These are phyloP conservation scores for Fusarium brevicatenulatum DNA, from an alignment of 2,329 filamentous ascomycete species.

Conservation along the genomic window DNA sequence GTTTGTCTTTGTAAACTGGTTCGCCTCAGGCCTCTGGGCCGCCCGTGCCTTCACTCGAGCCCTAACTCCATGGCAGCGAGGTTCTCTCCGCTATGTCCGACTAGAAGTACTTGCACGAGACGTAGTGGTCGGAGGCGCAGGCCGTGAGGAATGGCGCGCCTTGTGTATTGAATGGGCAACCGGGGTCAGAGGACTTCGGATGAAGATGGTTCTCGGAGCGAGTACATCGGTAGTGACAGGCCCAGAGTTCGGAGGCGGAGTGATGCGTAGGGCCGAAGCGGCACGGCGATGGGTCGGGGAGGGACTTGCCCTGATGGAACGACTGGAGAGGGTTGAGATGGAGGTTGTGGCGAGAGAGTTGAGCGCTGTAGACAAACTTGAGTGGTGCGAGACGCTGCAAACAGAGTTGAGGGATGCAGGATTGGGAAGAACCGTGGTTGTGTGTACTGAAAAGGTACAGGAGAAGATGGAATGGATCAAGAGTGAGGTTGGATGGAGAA, in stretches of 20 bases:
- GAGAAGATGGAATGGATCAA: conserved; percentile 44
- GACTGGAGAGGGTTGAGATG: conserved; percentile 53
- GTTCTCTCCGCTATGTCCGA: conserved; percentile 52
- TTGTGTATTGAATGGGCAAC: conserved; percentile 51
- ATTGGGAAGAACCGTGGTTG: conserved; percentile 28
- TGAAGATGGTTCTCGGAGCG: conserved; percentile 50
- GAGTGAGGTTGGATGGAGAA: conserved; percentile 32
- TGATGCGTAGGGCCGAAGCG: conserved; percentile 28
- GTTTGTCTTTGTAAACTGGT: conserved; percentile 59
- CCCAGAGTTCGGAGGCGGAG: conserved; percentile 27
- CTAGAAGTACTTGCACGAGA: conserved; percentile 55
- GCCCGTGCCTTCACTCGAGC: conserved; percentile 51
- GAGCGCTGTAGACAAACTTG: conserved; percentile 47
- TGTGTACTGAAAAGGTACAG: conserved; percentile 41
- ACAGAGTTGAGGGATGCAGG: conserved; percentile 41
- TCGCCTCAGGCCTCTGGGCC: conserved; percentile 56
- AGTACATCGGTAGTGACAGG: conserved; percentile 38
- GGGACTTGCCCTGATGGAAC: conserved; percentile 46
- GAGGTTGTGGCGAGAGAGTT: conserved; percentile 51
- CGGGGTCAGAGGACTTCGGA: conserved; percentile 52
- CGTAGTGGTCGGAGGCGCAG: conserved; percentile 43
- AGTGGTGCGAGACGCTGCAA: conserved; percentile 50
- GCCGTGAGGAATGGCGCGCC: conserved; percentile 49
- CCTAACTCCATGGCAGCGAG: conserved; percentile 55
- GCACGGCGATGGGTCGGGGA: conserved; percentile 38